Percentiles rank a stretch among this genome's conserved stretches.
phyloP scores from a whole-genome alignment of 2,329 filamentous ascomycete genomes.

The Aspergillus felis region DNA sequence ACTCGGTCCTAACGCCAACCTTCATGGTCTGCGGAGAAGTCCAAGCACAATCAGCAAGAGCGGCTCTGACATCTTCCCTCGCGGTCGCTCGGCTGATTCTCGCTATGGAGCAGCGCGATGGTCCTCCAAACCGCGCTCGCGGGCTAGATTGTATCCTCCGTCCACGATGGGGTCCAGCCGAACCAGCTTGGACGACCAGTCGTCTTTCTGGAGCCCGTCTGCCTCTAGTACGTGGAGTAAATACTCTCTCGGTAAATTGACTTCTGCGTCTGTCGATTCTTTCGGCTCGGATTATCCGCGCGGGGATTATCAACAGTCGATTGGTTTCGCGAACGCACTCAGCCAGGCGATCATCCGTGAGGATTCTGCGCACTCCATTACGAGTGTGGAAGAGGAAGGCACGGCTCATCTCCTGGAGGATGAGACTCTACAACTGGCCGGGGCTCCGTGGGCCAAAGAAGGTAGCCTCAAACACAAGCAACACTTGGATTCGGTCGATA shows the following conservation, averaged over 20 bases:
- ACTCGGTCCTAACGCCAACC: constrained; percentile 60
- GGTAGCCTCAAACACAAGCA: constrained; percentile 95
- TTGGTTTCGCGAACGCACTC: constrained; percentile 93
- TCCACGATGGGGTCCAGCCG: constrained; percentile 85
- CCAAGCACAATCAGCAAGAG: constrained; percentile 92
- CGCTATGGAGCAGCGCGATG: constrained; percentile 65
- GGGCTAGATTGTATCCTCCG: constrained; percentile 69
- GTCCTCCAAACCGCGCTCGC: constrained; percentile 80
- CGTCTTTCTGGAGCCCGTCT: constrained; percentile 87
- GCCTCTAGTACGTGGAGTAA: constrained; percentile 94
- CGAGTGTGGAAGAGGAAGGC: constrained; percentile 56
- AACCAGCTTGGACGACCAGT: constrained; percentile 88
- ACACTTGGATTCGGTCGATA: constrained; percentile 84
- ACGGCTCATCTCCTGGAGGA: constrained; percentile 74
- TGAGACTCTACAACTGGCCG: constrained; percentile 83
- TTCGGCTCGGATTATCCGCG: constrained; percentile 72
- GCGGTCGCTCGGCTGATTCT: constrained; percentile 67
- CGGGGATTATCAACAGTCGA: constrained; percentile 88
- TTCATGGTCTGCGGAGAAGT: constrained; percentile 68
- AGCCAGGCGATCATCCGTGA: constrained; percentile 96
- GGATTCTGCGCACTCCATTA: constrained; percentile 51
- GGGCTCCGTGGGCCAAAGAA: constrained; percentile 98
- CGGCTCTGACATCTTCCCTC: constrained; percentile 70
- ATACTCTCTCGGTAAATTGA: constrained; percentile 84
- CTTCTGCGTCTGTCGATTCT: constrained; percentile 88